These are phyloP conservation scores for Laburnicola sp. DNA, from an alignment of 2,329 filamentous ascomycete species.

Conservation along the genomic window DNA sequence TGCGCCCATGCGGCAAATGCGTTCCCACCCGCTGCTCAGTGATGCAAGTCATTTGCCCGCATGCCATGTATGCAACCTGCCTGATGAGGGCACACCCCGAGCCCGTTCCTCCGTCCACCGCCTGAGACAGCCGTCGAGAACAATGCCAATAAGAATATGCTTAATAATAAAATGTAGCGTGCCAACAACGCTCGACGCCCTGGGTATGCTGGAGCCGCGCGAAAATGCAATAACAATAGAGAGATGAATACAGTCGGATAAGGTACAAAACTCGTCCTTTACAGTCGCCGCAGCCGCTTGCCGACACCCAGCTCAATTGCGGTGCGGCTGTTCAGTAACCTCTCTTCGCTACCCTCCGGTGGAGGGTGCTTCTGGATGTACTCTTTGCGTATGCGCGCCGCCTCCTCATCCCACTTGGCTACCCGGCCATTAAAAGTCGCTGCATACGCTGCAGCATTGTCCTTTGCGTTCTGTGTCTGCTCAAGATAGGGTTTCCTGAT, in stretches of 20 bases:
- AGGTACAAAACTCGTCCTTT: conserved; percentile 7
- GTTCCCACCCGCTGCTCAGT: neutral
- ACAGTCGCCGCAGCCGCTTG: conserved; percentile 39
- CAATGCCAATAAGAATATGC: conserved; percentile 1
- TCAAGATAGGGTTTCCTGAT: conserved; percentile 78
- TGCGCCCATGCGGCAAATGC: neutral
- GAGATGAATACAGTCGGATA: conserved; percentile 23
- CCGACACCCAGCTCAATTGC: conserved; percentile 44
- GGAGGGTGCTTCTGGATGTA: conserved; percentile 46
- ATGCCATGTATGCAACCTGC: conserved; percentile 11
- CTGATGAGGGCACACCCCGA: neutral
- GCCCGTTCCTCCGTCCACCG: conserved; percentile 12
- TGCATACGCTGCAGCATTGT: conserved; percentile 61
- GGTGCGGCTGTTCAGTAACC: conserved; percentile 40
- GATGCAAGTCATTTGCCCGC: neutral
- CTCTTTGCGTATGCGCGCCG: conserved; percentile 52
- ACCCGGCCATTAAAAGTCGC: conserved; percentile 64
- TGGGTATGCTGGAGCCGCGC: conserved; percentile 29
- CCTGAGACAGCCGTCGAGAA: neutral
- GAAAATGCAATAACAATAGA: conserved; percentile 21
- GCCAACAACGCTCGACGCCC: conserved; percentile 19
- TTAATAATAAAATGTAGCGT: neutral
- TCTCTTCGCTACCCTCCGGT: conserved; percentile 32
- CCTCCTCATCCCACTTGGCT: conserved; percentile 72
- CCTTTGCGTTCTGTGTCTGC: conserved; percentile 71